phyloP scores from a whole-genome alignment of 2,329 filamentous ascomycete genomes.

The Leptographium radiaticola region DNA sequence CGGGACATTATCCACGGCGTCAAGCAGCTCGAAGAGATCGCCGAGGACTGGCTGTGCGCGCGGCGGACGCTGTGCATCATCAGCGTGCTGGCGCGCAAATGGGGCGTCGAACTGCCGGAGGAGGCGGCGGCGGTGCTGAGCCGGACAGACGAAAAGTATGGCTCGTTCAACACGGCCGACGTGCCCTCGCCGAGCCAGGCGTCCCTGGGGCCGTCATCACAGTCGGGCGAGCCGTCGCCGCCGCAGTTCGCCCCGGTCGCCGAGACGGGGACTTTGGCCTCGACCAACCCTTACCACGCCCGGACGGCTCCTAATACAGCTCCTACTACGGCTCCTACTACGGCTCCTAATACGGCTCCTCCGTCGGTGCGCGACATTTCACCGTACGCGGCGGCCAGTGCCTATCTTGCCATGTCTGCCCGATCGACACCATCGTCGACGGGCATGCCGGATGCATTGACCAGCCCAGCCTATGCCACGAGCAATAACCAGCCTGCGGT shows the following conservation, averaged over 20 bases:
- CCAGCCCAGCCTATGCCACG: neutral
- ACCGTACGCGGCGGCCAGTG: too few species aligned
- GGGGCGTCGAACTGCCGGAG: conserved; percentile 75
- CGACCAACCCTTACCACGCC: neutral
- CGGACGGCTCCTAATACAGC: neutral
- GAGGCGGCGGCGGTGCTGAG: conserved; percentile 68
- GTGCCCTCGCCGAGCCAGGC: conserved; percentile 37
- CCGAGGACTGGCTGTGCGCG: conserved; percentile 86
- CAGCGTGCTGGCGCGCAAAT: conserved; percentile 73
- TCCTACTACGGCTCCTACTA: neutral
- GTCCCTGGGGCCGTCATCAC: conserved; percentile 14
- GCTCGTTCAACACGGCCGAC: conserved; percentile 51
- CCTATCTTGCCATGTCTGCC: conserved; percentile 5
- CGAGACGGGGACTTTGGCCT: neutral
- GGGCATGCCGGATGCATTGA: neutral
- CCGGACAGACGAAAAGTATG: conserved; percentile 69
- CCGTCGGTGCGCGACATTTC: too few species aligned
- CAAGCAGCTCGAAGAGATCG: conserved; percentile 88
- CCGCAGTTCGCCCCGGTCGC: conserved; percentile 6
- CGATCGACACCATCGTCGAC: neutral
- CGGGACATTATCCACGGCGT: conserved; percentile 84
- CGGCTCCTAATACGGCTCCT: conserved; percentile 8
- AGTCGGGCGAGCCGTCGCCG: neutral
- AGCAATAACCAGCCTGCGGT: neutral
- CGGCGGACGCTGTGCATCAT: conserved; percentile 75